Evolutionary conservation across 768 basidiomycete genomes (phyloP).

Genomic region (Tephrocybe rancida): DNA sequence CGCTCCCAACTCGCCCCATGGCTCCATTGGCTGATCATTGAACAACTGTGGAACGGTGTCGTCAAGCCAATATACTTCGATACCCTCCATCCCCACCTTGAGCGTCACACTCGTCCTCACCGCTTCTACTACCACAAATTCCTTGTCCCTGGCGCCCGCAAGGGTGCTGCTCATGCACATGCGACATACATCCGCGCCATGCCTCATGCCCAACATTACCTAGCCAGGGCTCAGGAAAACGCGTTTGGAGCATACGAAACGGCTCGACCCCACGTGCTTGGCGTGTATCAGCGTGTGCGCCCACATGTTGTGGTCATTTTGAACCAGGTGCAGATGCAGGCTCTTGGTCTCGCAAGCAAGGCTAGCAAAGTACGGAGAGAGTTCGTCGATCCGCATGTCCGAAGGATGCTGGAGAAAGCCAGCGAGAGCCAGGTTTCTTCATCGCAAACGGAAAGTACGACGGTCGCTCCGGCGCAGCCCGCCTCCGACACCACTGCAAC

Average conservation of each 20-base stretch:
- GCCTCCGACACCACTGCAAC: too few relatives aligned
- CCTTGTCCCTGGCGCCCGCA: conserved; percentile 47
- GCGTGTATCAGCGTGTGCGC: background rate
- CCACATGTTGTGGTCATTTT: conserved; percentile 20
- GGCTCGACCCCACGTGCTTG: conserved; percentile 1
- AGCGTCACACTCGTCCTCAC: conserved; percentile 31
- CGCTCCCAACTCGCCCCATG: conserved; percentile 17
- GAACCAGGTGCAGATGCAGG: conserved; percentile 41
- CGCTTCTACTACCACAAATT: conserved; percentile 36
- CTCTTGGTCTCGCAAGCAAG: conserved; percentile 32
- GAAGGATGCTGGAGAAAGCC: conserved; percentile 76
- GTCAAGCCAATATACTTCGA: conserved; percentile 31
- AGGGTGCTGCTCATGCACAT: conserved; percentile 37
- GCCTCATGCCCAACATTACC: conserved; percentile 8
- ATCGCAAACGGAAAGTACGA: background rate
- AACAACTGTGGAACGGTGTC: conserved; percentile 19
- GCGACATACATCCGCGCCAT: conserved; percentile 21
- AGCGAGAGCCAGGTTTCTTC: conserved; percentile 35
- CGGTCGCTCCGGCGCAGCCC: too few relatives aligned
- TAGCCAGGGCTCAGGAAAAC: conserved; percentile 1
- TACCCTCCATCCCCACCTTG: conserved; percentile 31
- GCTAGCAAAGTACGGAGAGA: conserved; percentile 52
- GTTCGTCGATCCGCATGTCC: conserved; percentile 78
- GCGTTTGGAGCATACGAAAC: background rate
- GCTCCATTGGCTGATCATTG: conserved; percentile 13